phyloP scores from a whole-genome alignment of 441 rosid species.

The Dalechampia spathulata region DNA sequence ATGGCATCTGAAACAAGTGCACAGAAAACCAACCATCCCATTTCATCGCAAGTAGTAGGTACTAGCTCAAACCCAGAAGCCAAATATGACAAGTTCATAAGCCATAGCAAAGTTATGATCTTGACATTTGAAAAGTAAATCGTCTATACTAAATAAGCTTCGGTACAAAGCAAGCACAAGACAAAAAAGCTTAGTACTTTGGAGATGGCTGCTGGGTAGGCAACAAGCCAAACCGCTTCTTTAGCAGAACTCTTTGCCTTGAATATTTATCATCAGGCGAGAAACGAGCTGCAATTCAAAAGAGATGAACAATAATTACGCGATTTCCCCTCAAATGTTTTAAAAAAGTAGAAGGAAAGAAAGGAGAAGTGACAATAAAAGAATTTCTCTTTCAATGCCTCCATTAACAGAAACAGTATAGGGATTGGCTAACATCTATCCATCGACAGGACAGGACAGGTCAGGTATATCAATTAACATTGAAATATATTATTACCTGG shows the following conservation, averaged over 20 bases:
- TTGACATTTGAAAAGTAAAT: too few species aligned
- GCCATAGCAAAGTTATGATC: too few species aligned
- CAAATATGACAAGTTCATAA: too few species aligned
- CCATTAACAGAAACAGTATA: not conserved
- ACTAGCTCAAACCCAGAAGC: too few species aligned
- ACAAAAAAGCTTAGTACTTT: constrained; percentile 41
- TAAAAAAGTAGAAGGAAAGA: not conserved
- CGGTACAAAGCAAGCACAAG: not conserved
- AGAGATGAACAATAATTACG: not conserved
- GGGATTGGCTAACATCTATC: too few species aligned
- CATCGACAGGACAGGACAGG: too few species aligned
- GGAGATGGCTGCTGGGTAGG: constrained; percentile 74
- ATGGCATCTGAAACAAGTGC: too few species aligned
- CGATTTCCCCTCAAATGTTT: not conserved
- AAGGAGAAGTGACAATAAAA: not conserved
- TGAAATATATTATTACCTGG: constrained; percentile 84
- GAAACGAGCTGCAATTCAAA: constrained; percentile 68
- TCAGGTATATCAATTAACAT: too few species aligned
- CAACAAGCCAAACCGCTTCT: constrained; percentile 87
- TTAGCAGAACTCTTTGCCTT: constrained; percentile 76
- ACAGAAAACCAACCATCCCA: too few species aligned
- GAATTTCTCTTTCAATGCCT: not conserved
- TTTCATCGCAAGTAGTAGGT: too few species aligned
- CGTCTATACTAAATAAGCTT: not conserved
- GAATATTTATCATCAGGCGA: constrained; percentile 96